Evolutionary conservation across 2,329 filamentous ascomycete genomes (phyloP), one percentile per base, ranked within the genome.

Genomic region (Domatiomyces globalis): DNA sequence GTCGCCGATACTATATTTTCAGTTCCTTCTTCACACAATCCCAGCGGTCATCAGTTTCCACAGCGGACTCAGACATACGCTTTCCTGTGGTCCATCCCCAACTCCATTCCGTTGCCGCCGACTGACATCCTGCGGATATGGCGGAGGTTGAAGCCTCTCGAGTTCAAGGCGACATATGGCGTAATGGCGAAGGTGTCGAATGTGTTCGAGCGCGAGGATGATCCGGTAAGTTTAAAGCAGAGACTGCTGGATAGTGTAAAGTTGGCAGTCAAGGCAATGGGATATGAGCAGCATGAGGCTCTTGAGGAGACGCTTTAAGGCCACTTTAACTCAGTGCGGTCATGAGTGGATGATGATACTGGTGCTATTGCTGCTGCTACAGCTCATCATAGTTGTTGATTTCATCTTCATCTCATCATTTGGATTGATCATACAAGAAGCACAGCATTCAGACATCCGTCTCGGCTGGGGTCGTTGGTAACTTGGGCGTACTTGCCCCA

Each of bases 401-500:
- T 33, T 33, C 29, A 33, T 12, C 10, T 39, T 39, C 33, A 39
- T 39, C 33, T 39, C 33, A 4, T 39, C 33, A 15, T 39, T 10
- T 15, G 33, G 2, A 15, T 5, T 39, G 47, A 27, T 57, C 49
- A 61, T 17, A 61, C 58, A 19, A 61, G 48, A 3, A 61, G 52
- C 6, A 61, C 57, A n/a, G 74, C 74, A 67, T 78, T 79, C 48
- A 81, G 69, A 65, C 77, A 80, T 33, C 79, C 79, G 61, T 82
- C 79, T 57, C 79, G 80, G 64, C 81, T 79, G 44, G 65, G 69
- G 55, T 75, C 74, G 61, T 78, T 77, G 15, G 76, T 75, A 44
- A 61, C 57, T 68, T 88, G 84, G 6, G 85, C 85, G 71, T 83
- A 92, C 59, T 86, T 77, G 60, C 87, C 88, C 89, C 89, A 95